These are phyloP conservation scores for Oenanthe javanica DNA, from an alignment of 140 eudicot genomes.

Conservation along the genomic window DNA sequence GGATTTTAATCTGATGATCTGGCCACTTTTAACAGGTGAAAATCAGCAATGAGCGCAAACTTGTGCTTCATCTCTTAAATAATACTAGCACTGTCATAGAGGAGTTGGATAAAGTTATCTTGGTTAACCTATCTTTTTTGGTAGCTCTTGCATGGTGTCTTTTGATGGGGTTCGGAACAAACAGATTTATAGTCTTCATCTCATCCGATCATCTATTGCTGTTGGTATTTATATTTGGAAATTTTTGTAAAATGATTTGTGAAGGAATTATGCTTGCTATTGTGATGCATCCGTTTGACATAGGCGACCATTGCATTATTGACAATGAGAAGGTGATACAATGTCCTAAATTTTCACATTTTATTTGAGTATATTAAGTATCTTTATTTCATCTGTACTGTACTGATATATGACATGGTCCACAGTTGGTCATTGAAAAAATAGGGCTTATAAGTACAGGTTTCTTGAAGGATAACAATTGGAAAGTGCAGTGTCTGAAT, in stretches of 20 bases:
- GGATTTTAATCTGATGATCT: no score
- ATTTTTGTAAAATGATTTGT: slow-evolving; percentile 2
- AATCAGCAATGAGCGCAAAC: slow-evolving; percentile 15
- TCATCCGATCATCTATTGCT: slow-evolving; percentile 1
- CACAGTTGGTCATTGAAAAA: not conserved
- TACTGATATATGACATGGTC: not conserved
- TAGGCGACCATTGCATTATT: slow-evolving; percentile 20
- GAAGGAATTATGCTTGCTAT: not conserved
- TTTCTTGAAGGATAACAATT: slow-evolving; percentile 44
- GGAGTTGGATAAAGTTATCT: slow-evolving; percentile 16
- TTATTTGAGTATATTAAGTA: not conserved
- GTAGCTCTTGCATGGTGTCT: slow-evolving; percentile 12
- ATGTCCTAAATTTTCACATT: not conserved
- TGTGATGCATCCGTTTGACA: not conserved
- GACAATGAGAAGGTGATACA: slow-evolving; percentile 8
- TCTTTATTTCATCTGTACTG: not conserved
- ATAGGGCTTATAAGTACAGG: slow-evolving; percentile 33
- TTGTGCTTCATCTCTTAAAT: slow-evolving; percentile 18
- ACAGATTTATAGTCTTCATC: slow-evolving; percentile 13
- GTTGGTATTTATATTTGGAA: slow-evolving; percentile 13
- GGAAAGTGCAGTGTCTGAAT: slow-evolving; percentile 29
- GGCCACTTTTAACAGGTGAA: slow-evolving; percentile 13
- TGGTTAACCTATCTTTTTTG: slow-evolving; percentile 8
- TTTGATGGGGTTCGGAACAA: slow-evolving; percentile 23
- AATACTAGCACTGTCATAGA: slow-evolving; percentile 6